These are phyloP conservation scores for Calycina marina DNA, from an alignment of 2,329 filamentous ascomycete species.

Conservation along the genomic window DNA sequence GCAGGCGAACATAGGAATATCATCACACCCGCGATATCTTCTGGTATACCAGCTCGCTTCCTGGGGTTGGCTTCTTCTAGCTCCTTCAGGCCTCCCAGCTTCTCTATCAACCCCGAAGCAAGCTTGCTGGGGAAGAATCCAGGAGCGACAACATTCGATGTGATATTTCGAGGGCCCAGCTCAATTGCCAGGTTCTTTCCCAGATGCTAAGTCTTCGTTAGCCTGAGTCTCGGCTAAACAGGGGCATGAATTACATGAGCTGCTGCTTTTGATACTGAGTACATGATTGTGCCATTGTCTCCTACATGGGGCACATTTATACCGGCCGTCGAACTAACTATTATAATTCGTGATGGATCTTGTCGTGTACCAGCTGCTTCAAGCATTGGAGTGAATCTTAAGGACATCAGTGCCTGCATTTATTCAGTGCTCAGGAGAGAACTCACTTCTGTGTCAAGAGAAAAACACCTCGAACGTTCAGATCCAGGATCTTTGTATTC, in stretches of 20 bases:
- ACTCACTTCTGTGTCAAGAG: conserved; percentile 46
- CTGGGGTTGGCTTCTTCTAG: conserved; percentile 37
- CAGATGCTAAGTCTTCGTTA: conserved; percentile 35
- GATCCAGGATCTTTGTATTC: conserved; percentile 53
- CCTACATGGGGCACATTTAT: conserved; percentile 45
- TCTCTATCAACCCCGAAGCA: conserved; percentile 47
- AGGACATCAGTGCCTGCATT: neutral
- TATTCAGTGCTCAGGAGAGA: too few species aligned
- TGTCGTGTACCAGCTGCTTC: conserved; percentile 31
- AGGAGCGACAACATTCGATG: conserved; percentile 52
- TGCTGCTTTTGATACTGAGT: conserved; percentile 55
- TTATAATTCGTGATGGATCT: conserved; percentile 47
- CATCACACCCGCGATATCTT: conserved; percentile 45
- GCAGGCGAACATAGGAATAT: conserved; percentile 41
- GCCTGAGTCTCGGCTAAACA: neutral
- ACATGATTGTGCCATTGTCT: conserved; percentile 47
- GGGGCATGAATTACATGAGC: conserved; percentile 24
- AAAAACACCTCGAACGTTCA: conserved; percentile 60
- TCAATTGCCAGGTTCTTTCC: conserved; percentile 55
- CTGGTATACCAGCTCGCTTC: conserved; percentile 36
- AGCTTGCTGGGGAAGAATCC: conserved; percentile 58
- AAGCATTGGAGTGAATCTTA: conserved; percentile 31
- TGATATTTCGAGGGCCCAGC: conserved; percentile 47
- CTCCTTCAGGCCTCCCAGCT: conserved; percentile 39
- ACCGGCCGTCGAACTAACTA: conserved; percentile 53